Evolutionary conservation across 2,329 filamentous ascomycete species (phyloP), one percentile per base, ranked within the genome.

Genomic region (Monilinia vaccinii-corymbosi): DNA sequence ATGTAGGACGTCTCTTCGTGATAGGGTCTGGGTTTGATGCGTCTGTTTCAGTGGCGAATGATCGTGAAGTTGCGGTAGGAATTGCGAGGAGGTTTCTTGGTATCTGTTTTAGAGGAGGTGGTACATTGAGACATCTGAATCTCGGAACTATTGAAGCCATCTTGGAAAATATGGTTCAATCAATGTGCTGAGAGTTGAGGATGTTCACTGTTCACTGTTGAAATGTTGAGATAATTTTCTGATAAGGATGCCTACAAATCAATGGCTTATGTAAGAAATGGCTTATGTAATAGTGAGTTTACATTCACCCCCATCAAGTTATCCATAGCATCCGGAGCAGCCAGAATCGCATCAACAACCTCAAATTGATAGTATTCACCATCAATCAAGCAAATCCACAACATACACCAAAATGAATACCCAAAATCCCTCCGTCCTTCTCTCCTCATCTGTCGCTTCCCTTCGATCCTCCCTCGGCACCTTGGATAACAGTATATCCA

Each of bases 391-490:
- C 21, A 9, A 42, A 7, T 10, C 7, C 7, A 21, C 3, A 21
- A 9, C 4, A 18, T 23, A 14, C 2, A 4, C 28, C 6, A 32
- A 21, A 55, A 55, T 55, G 51, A 55, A 55, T 44, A 23, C 51
- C 4, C 51, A 55, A 44, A 44, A 44, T 10, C 28, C 51, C 2
- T 44, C 51, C 38, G 40, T 14, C 18, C 64, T 66, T 18, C 64
- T 68, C 38, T 62, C 59, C 42, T 62, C 67, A 42, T 68, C 65
- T 40, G 64, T 71, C 25, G 51, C 64, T 57, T 69, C 72, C 13
- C 72, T 75, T 32, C 66, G 70, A 9, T 67, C 67, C 55, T 74
- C 72, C 45, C 71, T 75, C 36, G 66, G 71, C 58, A 73, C 73
- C 28, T 70, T 75, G 36, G 71, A 72, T 44, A 71, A 70, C 58